Base-by-base conservation (phyloP, 192 early-diverging fungal species). In the Entomortierella lignicola region DNA sequence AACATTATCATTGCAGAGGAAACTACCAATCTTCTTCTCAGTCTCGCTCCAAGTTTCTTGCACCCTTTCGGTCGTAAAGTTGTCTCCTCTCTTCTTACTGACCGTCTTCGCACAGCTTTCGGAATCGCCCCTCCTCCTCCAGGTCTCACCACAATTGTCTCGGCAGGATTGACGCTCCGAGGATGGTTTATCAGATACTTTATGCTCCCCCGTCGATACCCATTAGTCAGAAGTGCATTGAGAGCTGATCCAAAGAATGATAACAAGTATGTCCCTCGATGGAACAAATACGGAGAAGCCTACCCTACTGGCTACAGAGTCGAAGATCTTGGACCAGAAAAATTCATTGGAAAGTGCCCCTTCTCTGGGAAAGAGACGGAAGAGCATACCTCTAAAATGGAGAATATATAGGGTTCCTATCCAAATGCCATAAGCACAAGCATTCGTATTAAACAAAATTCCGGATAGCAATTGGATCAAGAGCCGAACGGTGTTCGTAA, bases 301-400 rank as follows among this genome's bases (percentile, higher is more conserved):
- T 82, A 82, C 56, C 32, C 60, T 8, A 53, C 80, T 20, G 84
- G 84, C 4, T 85, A 85, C 43, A 54, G 55, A 15, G 59, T 82
- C 20, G 65, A 74, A 42, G 84, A 85, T 37, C 27, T 85, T 0
- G 84, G 84, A 20, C 83, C 81, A 2, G 70, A 55, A 2, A 80
- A 81, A 64, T 80, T 82, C 12, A n/a, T 70, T 21, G 71, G 71
- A 13, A 82, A 82, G 55, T 77, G 81, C 26, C 83, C 81, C 39
- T 42, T 42, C n/a, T n/a, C n/a, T n/a, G n/a, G n/a, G n/a, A n/a
- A n/a, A n/a, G n/a, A n/a, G n/a, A n/a, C n/a, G n/a, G n/a, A n/a
- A n/a, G n/a, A n/a, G n/a, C n/a, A n/a, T n/a, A n/a, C n/a, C n/a
- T n/a, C n/a, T n/a, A n/a, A n/a, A n/a, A n/a, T n/a, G n/a, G n/a